Percentiles rank a stretch among this genome's conserved stretches.
Evolutionary conservation across 2,329 filamentous ascomycete genomes (phyloP).

Genomic region (Calonectria pseudoreteaudii): DNA sequence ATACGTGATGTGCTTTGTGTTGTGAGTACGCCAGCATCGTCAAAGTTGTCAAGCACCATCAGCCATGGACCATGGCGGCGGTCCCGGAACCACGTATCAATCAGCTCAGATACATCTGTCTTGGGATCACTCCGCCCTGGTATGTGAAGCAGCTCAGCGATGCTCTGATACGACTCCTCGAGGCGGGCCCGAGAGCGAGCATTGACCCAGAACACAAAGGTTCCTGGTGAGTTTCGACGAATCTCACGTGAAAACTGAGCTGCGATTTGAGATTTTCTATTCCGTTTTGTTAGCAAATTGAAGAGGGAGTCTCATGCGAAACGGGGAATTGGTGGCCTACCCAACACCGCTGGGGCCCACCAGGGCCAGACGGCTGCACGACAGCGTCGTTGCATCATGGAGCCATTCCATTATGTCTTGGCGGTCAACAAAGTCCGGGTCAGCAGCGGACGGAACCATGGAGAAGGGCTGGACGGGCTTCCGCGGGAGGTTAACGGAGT

Average conservation of each 20-base stretch:
- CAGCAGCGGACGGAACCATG: slow-evolving; percentile 9
- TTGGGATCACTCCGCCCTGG: slow-evolving; percentile 10
- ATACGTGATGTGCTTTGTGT: neutral
- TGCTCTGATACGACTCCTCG: slow-evolving; percentile 18
- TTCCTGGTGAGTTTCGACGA: neutral
- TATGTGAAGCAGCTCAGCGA: slow-evolving; percentile 15
- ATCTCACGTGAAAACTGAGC: slow-evolving; percentile 17
- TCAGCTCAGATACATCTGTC: slow-evolving; percentile 12
- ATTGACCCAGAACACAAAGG: slow-evolving; percentile 19
- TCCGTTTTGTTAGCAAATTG: neutral
- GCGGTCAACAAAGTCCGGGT: slow-evolving; percentile 20
- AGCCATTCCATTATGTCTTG: slow-evolving; percentile 15
- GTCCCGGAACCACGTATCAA: slow-evolving; percentile 9
- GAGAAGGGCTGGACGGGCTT: neutral
- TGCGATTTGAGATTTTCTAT: slow-evolving; percentile 26
- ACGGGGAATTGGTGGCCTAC: too few relatives aligned
- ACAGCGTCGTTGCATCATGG: neutral
- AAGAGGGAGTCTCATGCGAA: neutral
- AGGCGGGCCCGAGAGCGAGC: slow-evolving; percentile 11
- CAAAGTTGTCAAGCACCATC: slow-evolving; percentile 12
- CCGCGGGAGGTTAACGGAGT: neutral
- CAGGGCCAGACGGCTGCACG: slow-evolving; percentile 13
- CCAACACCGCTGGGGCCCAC: slow-evolving; percentile 21
- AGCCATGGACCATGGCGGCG: slow-evolving; percentile 9
- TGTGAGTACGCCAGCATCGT: neutral